Percentiles rank a stretch among this genome's conserved stretches.
Conservation (phyloP, 2,329 filamentous ascomycete genomes). For the Ophiosphaerella narmari region DNA sequence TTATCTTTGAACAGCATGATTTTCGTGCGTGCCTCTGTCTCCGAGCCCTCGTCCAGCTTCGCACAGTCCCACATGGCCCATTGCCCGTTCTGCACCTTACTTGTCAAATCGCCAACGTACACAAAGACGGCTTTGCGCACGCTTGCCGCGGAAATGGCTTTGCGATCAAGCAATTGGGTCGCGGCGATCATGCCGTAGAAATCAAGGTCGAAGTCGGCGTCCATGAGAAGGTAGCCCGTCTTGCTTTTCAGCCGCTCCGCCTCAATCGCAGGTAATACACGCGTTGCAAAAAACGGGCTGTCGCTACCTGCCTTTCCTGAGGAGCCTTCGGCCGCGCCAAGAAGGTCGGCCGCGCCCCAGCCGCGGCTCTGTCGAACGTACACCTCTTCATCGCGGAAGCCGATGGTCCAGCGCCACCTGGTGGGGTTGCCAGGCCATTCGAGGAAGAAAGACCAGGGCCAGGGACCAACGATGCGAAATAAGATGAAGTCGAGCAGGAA, state of each 20-base stretch:
- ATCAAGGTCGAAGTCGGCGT: slow-evolving; percentile 84
- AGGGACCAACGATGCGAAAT: slow-evolving; percentile 50
- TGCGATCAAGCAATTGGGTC: slow-evolving; percentile 69
- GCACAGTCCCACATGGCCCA: slow-evolving; percentile 73
- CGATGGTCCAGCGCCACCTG: slow-evolving; percentile 73
- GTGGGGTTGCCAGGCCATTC: slow-evolving; percentile 68
- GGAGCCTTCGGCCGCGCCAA: slow-evolving; percentile 53
- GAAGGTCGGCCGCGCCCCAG: slow-evolving; percentile 68
- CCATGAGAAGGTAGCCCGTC: slow-evolving; percentile 87
- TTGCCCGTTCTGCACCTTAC: slow-evolving; percentile 55
- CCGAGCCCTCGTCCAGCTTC: slow-evolving; percentile 54
- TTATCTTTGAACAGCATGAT: slow-evolving; percentile 81
- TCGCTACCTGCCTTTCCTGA: slow-evolving; percentile 56
- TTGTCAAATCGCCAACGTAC: slow-evolving; percentile 28
- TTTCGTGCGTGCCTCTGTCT: slow-evolving; percentile 71
- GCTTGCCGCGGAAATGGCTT: slow-evolving; percentile 63
- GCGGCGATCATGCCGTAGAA: slow-evolving; percentile 80
- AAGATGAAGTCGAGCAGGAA: slow-evolving; percentile 75
- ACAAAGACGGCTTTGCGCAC: slow-evolving; percentile 69
- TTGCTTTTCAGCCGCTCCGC: slow-evolving; percentile 71
- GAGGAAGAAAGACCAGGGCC: slow-evolving; percentile 59
- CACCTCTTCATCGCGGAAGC: slow-evolving; percentile 80
- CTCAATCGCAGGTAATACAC: slow-evolving; percentile 71
- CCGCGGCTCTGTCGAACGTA: slow-evolving; percentile 77
- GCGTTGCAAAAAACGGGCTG: slow-evolving; percentile 62